A percentile compares a stretch with the other conserved stretches of the same genome.
These are phyloP conservation scores for Yarrowia sp. DNA, from an alignment of 805 yeast genomes.

Conservation along the genomic window DNA sequence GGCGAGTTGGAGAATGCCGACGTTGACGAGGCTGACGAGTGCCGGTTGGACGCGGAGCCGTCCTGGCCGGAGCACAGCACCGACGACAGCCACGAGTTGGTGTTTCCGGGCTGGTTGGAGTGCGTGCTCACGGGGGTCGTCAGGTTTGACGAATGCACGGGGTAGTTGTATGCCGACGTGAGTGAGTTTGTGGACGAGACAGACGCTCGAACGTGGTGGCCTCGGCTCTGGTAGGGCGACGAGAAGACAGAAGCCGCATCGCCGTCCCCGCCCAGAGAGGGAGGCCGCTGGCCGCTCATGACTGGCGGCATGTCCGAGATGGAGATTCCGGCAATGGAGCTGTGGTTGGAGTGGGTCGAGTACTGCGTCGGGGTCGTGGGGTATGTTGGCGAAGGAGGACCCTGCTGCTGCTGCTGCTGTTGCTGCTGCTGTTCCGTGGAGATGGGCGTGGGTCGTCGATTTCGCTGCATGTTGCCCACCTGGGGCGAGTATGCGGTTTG, in stretches of 20 bases:
- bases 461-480: constrained; percentile 24
- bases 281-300: constrained; percentile 9
- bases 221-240: constrained; percentile 13
- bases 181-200: constrained; percentile 20
- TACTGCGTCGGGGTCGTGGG: constrained; percentile 26
- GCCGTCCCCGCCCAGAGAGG: constrained; percentile 7
- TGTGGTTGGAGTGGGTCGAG: constrained; percentile 14
- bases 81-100: constrained; percentile 33
- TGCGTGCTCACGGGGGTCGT: constrained; percentile 19
- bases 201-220: constrained; percentile 15
- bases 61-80: constrained; percentile 28
- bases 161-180: constrained; percentile 19
- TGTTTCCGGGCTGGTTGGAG: constrained; percentile 26
- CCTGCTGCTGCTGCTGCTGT: constrained; percentile 22
- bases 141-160: constrained; percentile 21
- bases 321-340: constrained; percentile 15
- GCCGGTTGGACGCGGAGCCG: constrained; percentile 2
- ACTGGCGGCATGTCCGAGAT: constrained; percentile 21
- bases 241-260: constrained; percentile 4
- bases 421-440: constrained; percentile 24
- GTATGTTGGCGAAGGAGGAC: constrained; percentile 1
- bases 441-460: constrained; percentile 27
- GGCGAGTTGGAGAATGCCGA: constrained; percentile 6
- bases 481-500: constrained; percentile 22
- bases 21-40: constrained; percentile 14